Base-by-base conservation (phyloP, 2,329 filamentous ascomycete species). In the Cytospora piceicola region DNA sequence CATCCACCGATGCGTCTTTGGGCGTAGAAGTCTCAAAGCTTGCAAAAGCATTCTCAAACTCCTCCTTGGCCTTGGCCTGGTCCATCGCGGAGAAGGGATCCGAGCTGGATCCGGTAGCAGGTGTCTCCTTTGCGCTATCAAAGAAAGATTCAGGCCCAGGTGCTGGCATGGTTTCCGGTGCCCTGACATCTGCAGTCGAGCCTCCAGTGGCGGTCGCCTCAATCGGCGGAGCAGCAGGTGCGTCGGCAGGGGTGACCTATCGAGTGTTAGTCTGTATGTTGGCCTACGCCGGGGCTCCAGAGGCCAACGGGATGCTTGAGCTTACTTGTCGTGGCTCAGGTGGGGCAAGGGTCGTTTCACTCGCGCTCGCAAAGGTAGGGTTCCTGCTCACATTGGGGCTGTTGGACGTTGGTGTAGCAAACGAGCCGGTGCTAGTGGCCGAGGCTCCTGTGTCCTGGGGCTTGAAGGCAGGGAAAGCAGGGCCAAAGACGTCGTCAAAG, bases 401-500 rank as follows among this genome's bases (percentile, higher is more conserved):
- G 81, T 91, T 72, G 80, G 87, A 75, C 9, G 70, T 72, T 15
- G 84, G 82, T 2, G 83, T 84, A 27, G 80, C 78, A 69, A 81
- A 84, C 17, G 84, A 86, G 62, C 79, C 81, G 53, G 77, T 78
- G 68, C 84, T 86, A 30, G 78, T 79, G 4, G 80, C 80, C 2
- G 85, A 87, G n/a, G 81, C 80, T 60, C 85, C 85, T 2, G 85
- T 88, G 68, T 82, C 79, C 71, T 87, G 85, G 42, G 83, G 83
- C 72, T 87, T 84, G 79, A 92, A 91, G 7, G 76, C 78, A 20
- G 79, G 78, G 71, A 88, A 88, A 1, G 89, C 83, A 56, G 89
- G 88, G 2, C 93, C 93, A 76, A 96, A 97, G 54, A 97, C 88
- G 72, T 90, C 93, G 74, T 96, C 92, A 76, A 96, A 96, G 4